Conservation (phyloP, 331 rosid genomes). For the Telfairia occidentalis region DNA sequence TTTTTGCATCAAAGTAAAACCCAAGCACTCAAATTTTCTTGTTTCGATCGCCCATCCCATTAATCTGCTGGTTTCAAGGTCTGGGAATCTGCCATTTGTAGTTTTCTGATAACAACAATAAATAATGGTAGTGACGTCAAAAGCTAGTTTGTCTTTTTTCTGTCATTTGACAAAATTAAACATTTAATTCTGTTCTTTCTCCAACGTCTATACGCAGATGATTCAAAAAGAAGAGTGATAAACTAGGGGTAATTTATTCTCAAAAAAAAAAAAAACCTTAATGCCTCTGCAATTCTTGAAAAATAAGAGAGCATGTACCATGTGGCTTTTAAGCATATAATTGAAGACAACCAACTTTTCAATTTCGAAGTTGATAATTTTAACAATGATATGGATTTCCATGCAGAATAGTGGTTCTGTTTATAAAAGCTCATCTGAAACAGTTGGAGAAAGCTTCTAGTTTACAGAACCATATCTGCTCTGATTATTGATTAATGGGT, state of each 20-base stretch:
- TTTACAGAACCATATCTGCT: conserved; percentile 1
- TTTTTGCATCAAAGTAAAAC: no score
- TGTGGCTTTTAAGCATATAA: conserved; percentile 4
- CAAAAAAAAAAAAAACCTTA: neutral
- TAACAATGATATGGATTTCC: neutral
- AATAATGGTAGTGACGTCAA: neutral
- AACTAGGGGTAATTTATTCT: neutral
- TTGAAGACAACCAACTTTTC: neutral
- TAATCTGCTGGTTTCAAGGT: neutral
- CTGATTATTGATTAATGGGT: neutral
- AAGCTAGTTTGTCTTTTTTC: neutral
- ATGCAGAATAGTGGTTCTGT: neutral
- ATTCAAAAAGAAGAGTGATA: neutral
- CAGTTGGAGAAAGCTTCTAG: neutral
- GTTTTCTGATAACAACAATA: neutral
- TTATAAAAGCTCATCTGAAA: conserved; percentile 4
- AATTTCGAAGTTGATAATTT: neutral
- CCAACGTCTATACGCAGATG: neutral
- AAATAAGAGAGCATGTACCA: neutral
- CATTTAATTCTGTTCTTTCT: neutral
- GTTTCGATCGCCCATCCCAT: no score
- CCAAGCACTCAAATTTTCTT: neutral
- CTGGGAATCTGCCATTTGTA: neutral
- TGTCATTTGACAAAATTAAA: neutral
- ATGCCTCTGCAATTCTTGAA: neutral